Percentiles rank a stretch among this genome's conserved stretches.
Conservation (phyloP, 129 eudicot genomes). For the Heracleum sosnowskyi region DNA sequence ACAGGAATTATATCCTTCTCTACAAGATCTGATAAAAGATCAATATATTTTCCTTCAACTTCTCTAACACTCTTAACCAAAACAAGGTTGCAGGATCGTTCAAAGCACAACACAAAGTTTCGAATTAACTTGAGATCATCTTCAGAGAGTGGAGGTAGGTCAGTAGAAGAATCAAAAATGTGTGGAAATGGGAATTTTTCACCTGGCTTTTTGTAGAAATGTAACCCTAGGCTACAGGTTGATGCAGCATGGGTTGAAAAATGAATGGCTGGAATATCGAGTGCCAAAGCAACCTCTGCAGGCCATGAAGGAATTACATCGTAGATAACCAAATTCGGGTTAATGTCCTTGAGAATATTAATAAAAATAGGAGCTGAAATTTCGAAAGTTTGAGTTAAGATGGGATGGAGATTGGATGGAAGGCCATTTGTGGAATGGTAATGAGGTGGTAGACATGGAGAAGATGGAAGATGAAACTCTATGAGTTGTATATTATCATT, state of each 20-base stretch:
- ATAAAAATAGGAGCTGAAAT: neutral
- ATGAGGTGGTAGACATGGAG: constrained; percentile 16
- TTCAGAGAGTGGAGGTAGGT: neutral
- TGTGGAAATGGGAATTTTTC: neutral
- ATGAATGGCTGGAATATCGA: constrained; percentile 10
- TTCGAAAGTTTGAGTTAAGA: constrained; percentile 6
- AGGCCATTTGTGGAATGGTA: constrained; percentile 23
- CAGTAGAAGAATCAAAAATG: neutral
- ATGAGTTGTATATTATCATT: neutral
- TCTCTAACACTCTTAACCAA: neutral
- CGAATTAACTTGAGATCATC: neutral
- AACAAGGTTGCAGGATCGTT: neutral
- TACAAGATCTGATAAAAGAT: neutral
- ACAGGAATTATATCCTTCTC: neutral
- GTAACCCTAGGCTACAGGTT: neutral
- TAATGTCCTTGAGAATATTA: constrained; percentile 1
- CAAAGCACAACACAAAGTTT: neutral
- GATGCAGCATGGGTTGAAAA: neutral
- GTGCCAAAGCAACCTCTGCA: constrained; percentile 6
- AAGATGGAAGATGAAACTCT: constrained; percentile 8
- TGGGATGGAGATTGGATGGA: constrained; percentile 3
- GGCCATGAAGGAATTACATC: constrained; percentile 15
- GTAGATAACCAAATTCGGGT: constrained; percentile 14
- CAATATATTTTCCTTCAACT: constrained; percentile 1
- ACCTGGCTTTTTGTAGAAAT: neutral